Evolutionary conservation across 176 grass and related monocot species (phyloP).

Genomic region (Melocanna baccifera): DNA sequence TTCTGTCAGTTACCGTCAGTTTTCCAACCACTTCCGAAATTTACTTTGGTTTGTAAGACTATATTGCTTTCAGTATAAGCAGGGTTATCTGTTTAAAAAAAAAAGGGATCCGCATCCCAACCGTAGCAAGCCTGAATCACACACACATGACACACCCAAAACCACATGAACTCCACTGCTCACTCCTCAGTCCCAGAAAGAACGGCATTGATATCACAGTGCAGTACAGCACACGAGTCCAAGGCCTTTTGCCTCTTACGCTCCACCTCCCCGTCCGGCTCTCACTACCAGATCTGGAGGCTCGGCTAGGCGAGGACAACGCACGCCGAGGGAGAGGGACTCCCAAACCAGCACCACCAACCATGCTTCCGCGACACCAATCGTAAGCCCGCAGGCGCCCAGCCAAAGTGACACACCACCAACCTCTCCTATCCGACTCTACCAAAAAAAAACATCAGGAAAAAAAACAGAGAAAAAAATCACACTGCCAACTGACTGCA

Average conservation of each 20-base stretch:
- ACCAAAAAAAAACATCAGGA: background rate
- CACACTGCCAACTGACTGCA: slow-evolving; percentile 41
- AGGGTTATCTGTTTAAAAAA: too few species aligned
- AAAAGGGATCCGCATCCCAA: background rate
- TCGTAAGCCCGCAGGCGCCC: slow-evolving; percentile 1
- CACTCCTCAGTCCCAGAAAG: background rate
- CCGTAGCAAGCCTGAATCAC: background rate
- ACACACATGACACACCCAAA: background rate
- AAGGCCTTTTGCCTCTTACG: slow-evolving; percentile 20
- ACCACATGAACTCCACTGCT: background rate
- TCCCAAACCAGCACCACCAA: slow-evolving; percentile 38
- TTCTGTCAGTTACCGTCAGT: background rate
- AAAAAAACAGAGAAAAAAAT: background rate
- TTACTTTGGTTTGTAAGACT: too few species aligned
- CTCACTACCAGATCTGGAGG: slow-evolving; percentile 41
- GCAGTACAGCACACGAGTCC: background rate
- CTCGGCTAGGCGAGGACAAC: background rate
- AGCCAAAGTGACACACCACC: slow-evolving; percentile 33
- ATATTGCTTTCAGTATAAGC: too few species aligned
- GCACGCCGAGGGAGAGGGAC: slow-evolving; percentile 30
- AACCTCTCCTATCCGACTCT: background rate
- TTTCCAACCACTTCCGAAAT: background rate
- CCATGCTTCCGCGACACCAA: slow-evolving; percentile 26
- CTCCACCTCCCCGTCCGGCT: slow-evolving; percentile 24
- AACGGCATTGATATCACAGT: background rate